Percentiles rank a stretch among this genome's conserved stretches.
Evolutionary conservation across 345 rosid species (phyloP).

Genomic region (Melaleuca alternifolia): DNA sequence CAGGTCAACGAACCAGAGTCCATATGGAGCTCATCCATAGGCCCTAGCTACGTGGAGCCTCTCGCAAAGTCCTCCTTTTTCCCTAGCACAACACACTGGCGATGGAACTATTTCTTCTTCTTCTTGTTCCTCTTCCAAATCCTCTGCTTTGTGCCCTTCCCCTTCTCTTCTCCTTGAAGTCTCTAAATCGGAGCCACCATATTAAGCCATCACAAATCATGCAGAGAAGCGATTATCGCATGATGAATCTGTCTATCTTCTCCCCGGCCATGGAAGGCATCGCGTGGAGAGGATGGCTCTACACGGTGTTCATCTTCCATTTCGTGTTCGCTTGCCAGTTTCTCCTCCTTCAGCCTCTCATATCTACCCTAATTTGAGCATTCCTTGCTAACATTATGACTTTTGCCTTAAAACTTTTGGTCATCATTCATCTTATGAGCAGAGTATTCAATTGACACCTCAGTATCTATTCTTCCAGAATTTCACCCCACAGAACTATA

Average conservation of each 20-base stretch:
- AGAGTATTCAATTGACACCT: too few relatives aligned
- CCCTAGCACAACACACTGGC: neutral
- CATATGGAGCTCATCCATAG: constrained; percentile 37
- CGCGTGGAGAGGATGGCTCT: constrained; percentile 70
- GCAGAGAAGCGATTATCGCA: neutral
- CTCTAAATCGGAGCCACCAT: too few relatives aligned
- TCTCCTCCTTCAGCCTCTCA: constrained; percentile 86
- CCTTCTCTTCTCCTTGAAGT: neutral
- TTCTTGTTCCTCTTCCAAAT: neutral
- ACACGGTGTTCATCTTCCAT: constrained; percentile 49
- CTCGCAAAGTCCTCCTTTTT: neutral
- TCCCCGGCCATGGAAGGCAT: constrained; percentile 40
- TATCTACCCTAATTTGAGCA: constrained; percentile 35
- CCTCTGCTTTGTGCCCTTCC: neutral
- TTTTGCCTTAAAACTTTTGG: too few relatives aligned
- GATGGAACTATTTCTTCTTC: neutral
- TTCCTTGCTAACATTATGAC: too few relatives aligned
- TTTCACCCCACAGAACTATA: too few relatives aligned
- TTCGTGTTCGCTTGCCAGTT: constrained; percentile 77
- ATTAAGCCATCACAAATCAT: neutral
- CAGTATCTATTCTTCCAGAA: too few relatives aligned
- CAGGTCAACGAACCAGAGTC: neutral
- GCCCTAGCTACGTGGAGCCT: constrained; percentile 34
- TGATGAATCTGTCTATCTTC: constrained; percentile 5
- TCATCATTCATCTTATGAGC: too few relatives aligned